Conservation (phyloP, 495 filamentous ascomycete species). For the Letharia columbiana region DNA sequence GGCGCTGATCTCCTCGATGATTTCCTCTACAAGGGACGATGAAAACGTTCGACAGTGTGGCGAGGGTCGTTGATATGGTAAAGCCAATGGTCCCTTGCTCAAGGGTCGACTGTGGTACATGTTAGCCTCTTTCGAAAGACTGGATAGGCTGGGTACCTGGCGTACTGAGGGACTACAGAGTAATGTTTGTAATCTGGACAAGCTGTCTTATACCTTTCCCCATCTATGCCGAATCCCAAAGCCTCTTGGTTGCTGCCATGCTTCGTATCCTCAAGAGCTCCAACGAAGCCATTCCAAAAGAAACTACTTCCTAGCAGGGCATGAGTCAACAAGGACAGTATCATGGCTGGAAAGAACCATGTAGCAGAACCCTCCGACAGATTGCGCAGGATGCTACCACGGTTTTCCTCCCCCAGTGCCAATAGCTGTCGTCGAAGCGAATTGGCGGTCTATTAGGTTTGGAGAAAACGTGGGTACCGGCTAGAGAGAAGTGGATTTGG, state of each 20-base stretch:
- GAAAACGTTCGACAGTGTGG: constrained; percentile 78
- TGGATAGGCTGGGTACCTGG: constrained; percentile 7
- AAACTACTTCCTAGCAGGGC: constrained; percentile 10
- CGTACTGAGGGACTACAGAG: constrained; percentile 39
- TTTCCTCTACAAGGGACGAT: constrained; percentile 74
- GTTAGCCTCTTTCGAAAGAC: constrained; percentile 7
- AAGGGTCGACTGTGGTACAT: constrained; percentile 51
- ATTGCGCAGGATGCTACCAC: neutral
- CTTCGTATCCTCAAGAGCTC: neutral
- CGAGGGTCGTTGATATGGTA: constrained; percentile 86
- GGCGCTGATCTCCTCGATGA: constrained; percentile 71
- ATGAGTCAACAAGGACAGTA: neutral
- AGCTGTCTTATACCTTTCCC: constrained; percentile 28
- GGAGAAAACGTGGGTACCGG: neutral
- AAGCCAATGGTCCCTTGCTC: constrained; percentile 65
- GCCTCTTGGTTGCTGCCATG: constrained; percentile 20
- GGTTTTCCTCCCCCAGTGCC: neutral
- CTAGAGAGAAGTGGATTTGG: neutral
- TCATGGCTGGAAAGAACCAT: constrained; percentile 14
- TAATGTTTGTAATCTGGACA: constrained; percentile 47
- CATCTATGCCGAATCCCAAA: constrained; percentile 19
- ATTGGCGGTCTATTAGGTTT: neutral
- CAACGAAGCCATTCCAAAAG: constrained; percentile 2
- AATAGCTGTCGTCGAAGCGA: neutral
- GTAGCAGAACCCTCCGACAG: neutral